Evolutionary conservation across 352 stramenopile genomes (phyloP), one percentile per base, ranked within the genome.

Genomic region (Phytophthora podocarpi): DNA sequence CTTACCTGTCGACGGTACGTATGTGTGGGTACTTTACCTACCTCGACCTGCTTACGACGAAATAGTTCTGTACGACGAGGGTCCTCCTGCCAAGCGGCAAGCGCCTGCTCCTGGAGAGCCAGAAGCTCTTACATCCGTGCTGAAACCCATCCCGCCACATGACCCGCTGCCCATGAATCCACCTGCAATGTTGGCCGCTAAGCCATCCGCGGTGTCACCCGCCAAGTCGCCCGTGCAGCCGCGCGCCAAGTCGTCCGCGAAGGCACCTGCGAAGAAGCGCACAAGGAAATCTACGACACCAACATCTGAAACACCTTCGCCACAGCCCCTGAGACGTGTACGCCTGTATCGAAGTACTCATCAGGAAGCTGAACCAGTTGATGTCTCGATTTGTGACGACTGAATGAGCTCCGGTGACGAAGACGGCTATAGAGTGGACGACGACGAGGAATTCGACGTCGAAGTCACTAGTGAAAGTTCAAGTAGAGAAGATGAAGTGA

Each of bases 1-100:
- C 15, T 35, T 45, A 28, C 34, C 47, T 20, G 47, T 35, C 26
- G 13, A 58, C 9, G 49, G 36, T 56, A 56, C 24, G 34, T n/a
- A n/a, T n/a, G n/a, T n/a, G n/a, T n/a, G n/a, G n/a, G n/a, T n/a
- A n/a, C n/a, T n/a, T n/a, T n/a, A n/a, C n/a, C n/a, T n/a, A n/a
- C n/a, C n/a, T n/a, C n/a, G n/a, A n/a, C n/a, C n/a, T n/a, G n/a
- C n/a, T n/a, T n/a, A n/a, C n/a, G n/a, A n/a, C n/a, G n/a, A n/a
- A n/a, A n/a, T n/a, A n/a, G n/a, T n/a, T n/a, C n/a, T n/a, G n/a
- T n/a, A n/a, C n/a, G n/a, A n/a, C n/a, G n/a, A n/a, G n/a, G n/a
- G n/a, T n/a, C n/a, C n/a, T n/a, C 23, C 21, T 45, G 16, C 35
- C 16, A 42, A 42, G 16, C n/a, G n/a, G n/a, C n/a, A n/a, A n/a